phyloP scores from a whole-genome alignment of 2,329 filamentous ascomycete species.

The Pseudogymnoascus sp. region DNA sequence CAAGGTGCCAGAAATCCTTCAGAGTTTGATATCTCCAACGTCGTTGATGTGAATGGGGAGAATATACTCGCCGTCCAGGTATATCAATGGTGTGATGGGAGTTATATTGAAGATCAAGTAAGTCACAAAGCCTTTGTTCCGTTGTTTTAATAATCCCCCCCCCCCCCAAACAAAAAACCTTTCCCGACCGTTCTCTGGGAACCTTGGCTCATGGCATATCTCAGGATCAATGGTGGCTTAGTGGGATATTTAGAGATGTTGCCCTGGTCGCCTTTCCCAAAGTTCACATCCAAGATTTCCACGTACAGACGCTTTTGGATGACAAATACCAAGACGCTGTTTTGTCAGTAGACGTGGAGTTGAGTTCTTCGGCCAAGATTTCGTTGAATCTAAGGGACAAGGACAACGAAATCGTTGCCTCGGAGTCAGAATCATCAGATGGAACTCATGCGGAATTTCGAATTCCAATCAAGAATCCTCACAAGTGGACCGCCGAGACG shows the following conservation, averaged over 20 bases:
- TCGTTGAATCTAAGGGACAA: slow-evolving; percentile 36
- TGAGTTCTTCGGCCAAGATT: slow-evolving; percentile 29
- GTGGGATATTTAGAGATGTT: slow-evolving; percentile 47
- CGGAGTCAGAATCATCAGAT: slow-evolving; percentile 11
- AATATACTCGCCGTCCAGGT: slow-evolving; percentile 40
- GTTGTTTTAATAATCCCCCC: no score
- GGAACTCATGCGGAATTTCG: slow-evolving; percentile 15
- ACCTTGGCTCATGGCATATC: neutral
- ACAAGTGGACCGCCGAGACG: slow-evolving; percentile 62
- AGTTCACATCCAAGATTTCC: slow-evolving; percentile 40
- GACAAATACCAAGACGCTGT: slow-evolving; percentile 40
- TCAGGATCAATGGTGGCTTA: slow-evolving; percentile 45
- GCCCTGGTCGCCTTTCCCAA: slow-evolving; percentile 41
- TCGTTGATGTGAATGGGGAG: slow-evolving; percentile 25
- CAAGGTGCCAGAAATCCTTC: slow-evolving; percentile 49
- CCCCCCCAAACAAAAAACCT: no score
- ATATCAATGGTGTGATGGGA: slow-evolving; percentile 50
- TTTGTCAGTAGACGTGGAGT: slow-evolving; percentile 40
- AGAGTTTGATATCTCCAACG: slow-evolving; percentile 46
- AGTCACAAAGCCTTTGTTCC: slow-evolving; percentile 13
- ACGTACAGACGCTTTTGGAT: slow-evolving; percentile 47
- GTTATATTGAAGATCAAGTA: slow-evolving; percentile 45
- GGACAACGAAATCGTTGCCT: slow-evolving; percentile 28
- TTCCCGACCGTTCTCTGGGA: neutral
- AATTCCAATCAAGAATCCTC: slow-evolving; percentile 39